Conservation (phyloP, 2,329 filamentous ascomycete genomes). For the Ophiostoma populinum region DNA sequence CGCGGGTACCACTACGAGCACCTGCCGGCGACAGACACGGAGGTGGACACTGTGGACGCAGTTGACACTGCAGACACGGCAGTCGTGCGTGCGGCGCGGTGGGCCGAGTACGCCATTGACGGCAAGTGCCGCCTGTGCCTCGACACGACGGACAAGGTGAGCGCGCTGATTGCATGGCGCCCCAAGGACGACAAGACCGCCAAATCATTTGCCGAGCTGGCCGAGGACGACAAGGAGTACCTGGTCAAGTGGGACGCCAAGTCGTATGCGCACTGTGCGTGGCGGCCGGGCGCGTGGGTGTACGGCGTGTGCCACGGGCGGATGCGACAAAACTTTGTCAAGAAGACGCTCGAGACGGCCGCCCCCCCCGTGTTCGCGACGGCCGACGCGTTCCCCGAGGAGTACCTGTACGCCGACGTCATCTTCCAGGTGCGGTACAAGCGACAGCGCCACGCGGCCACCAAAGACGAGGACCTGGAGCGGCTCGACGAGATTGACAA, state of each 20-base stretch:
- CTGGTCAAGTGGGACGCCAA: constrained; percentile 70
- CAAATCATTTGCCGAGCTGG: constrained; percentile 34
- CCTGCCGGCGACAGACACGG: constrained; percentile 33
- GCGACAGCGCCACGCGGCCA: constrained; percentile 12
- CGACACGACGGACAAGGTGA: constrained; percentile 44
- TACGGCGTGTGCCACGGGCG: constrained; percentile 45
- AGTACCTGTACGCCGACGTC: constrained; percentile 72
- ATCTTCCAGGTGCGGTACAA: constrained; percentile 63
- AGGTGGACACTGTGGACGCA: background rate
- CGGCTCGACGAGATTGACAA: constrained; percentile 55
- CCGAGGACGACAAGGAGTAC: constrained; percentile 75
- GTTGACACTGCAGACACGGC: constrained; percentile 23
- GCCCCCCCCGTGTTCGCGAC: constrained; percentile 49
- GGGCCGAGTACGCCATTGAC: constrained; percentile 53
- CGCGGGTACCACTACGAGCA: constrained; percentile 75
- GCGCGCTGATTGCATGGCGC: constrained; percentile 76
- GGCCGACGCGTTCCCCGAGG: constrained; percentile 72
- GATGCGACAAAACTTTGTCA: constrained; percentile 64
- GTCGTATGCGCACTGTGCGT: constrained; percentile 68
- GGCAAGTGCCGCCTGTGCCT: constrained; percentile 73
- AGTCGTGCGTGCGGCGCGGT: constrained; percentile 40
- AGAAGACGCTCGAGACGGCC: constrained; percentile 42
- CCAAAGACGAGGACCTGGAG: constrained; percentile 45
- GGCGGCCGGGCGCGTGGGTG: constrained; percentile 84
- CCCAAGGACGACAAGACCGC: constrained; percentile 43